These are phyloP conservation scores for Musa acuminata DNA, from an alignment of 176 grass and related monocot species.

Conservation along the genomic window DNA sequence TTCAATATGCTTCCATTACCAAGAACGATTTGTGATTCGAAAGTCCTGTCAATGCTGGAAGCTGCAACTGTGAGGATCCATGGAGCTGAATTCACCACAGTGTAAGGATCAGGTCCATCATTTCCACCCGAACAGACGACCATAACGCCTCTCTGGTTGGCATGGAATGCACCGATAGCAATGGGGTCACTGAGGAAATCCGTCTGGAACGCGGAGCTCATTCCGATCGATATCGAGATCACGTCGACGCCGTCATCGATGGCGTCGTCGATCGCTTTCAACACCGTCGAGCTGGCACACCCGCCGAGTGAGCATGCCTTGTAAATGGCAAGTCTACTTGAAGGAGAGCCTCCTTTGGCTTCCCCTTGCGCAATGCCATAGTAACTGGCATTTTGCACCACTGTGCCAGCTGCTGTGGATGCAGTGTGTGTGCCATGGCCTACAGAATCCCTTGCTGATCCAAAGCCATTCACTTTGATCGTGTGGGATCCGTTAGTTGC, in stretches of 20 bases:
- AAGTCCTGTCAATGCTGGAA: constrained; percentile 72
- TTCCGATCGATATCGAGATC: constrained; percentile 85
- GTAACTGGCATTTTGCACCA: constrained; percentile 44
- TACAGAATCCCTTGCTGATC: constrained; percentile 59
- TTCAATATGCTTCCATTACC: constrained; percentile 59
- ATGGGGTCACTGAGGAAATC: constrained; percentile 83
- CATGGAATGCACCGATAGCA: constrained; percentile 83
- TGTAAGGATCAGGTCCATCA: constrained; percentile 77
- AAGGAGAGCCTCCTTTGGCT: constrained; percentile 68
- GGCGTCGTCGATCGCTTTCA: constrained; percentile 89
- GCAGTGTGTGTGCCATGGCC: constrained; percentile 83
- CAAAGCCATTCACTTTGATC: neutral
- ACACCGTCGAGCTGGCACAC: constrained; percentile 54
- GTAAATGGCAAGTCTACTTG: constrained; percentile 60
- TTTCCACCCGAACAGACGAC: constrained; percentile 90
- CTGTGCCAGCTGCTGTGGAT: constrained; percentile 64
- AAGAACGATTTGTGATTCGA: constrained; percentile 64
- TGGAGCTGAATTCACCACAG: constrained; percentile 77
- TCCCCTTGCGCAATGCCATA: constrained; percentile 61
- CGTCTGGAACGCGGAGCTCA: constrained; percentile 66
- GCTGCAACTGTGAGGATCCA: constrained; percentile 90
- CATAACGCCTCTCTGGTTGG: constrained; percentile 60
- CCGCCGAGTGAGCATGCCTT: constrained; percentile 78
- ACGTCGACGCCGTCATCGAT: constrained; percentile 82
- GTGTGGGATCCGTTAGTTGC: constrained; percentile 26